Evolutionary conservation across 1,284 basidiomycete species (phyloP).

Genomic region (Rhodotorula sp.): DNA sequence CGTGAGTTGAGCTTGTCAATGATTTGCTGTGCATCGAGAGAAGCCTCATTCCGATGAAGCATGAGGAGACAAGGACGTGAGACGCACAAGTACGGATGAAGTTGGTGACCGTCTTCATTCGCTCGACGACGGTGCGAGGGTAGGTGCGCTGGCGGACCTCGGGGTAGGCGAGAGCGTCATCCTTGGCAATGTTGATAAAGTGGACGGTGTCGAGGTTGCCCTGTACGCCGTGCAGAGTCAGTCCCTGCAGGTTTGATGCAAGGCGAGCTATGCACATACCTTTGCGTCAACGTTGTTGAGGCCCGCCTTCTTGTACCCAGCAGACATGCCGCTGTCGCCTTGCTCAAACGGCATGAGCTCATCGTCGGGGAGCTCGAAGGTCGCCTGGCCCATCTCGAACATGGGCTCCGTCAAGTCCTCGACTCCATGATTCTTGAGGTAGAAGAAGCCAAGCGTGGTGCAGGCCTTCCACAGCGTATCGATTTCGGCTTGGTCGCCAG

Average conservation of each 20-base stretch:
- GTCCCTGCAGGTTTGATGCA: background rate
- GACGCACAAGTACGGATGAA: constrained; percentile 22
- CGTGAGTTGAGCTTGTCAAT: no score
- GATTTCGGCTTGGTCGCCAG: constrained; percentile 32
- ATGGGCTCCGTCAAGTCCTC: constrained; percentile 55
- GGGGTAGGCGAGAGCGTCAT: constrained; percentile 36
- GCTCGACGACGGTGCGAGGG: constrained; percentile 15
- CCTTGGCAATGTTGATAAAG: constrained; percentile 58
- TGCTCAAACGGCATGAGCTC: constrained; percentile 68
- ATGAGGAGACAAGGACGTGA: background rate
- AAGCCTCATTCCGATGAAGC: no score
- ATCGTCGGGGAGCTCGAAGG: constrained; percentile 61
- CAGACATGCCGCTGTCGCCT: constrained; percentile 63
- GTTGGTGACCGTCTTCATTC: constrained; percentile 25
- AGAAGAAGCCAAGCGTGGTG: constrained; percentile 42
- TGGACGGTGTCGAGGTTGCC: constrained; percentile 63
- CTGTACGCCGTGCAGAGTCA: background rate
- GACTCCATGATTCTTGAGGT: constrained; percentile 60
- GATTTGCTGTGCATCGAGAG: background rate
- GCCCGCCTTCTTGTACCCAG: constrained; percentile 59
- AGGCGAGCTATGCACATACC: background rate
- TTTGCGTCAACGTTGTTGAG: constrained; percentile 63
- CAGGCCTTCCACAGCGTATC: constrained; percentile 38
- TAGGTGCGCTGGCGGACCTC: constrained; percentile 34
- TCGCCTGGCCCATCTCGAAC: constrained; percentile 64